Evolutionary conservation across 75 land plant genomes (phyloP).

Genomic region (Sequoiadendron giganteum): DNA sequence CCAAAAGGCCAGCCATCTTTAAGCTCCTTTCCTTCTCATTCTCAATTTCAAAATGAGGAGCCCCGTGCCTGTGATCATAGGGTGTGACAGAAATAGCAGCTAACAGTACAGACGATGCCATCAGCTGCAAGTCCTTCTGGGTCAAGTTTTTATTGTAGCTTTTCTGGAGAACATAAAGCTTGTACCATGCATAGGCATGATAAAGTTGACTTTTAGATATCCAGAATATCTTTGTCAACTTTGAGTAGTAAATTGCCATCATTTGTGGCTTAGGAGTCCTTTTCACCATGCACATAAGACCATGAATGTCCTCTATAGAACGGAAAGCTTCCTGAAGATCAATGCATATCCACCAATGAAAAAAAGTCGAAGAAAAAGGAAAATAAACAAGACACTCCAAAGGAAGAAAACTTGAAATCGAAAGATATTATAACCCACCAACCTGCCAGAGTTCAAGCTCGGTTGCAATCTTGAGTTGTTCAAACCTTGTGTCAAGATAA

Average conservation of each 20-base stretch:
- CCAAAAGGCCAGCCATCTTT: slow-evolving; percentile 73
- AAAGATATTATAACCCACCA: neutral
- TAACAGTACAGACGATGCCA: slow-evolving; percentile 88
- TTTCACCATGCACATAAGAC: slow-evolving; percentile 96
- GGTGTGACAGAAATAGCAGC: slow-evolving; percentile 82
- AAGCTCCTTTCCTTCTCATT: slow-evolving; percentile 91
- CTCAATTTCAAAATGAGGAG: slow-evolving; percentile 86
- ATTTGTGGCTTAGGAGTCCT: slow-evolving; percentile 83
- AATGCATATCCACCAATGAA: neutral
- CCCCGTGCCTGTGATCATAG: slow-evolving; percentile 68
- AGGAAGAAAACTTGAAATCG: too few species aligned
- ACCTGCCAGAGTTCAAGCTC: slow-evolving; percentile 98
- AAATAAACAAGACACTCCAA: neutral
- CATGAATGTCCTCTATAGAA: slow-evolving; percentile 92
- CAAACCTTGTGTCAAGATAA: slow-evolving; percentile 87
- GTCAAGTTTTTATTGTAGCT: slow-evolving; percentile 85
- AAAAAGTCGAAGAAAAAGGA: neutral
- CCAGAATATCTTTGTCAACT: slow-evolving; percentile 88
- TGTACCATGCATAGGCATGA: slow-evolving; percentile 97
- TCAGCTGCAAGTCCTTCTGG: slow-evolving; percentile 86
- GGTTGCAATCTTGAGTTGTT: slow-evolving; percentile 92
- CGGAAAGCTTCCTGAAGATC: slow-evolving; percentile 90
- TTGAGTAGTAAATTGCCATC: slow-evolving; percentile 91
- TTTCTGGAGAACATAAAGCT: slow-evolving; percentile 80
- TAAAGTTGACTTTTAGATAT: slow-evolving; percentile 73